Conservation (phyloP, 176 grass and related monocot genomes). For the Luzula sylvatica region DNA sequence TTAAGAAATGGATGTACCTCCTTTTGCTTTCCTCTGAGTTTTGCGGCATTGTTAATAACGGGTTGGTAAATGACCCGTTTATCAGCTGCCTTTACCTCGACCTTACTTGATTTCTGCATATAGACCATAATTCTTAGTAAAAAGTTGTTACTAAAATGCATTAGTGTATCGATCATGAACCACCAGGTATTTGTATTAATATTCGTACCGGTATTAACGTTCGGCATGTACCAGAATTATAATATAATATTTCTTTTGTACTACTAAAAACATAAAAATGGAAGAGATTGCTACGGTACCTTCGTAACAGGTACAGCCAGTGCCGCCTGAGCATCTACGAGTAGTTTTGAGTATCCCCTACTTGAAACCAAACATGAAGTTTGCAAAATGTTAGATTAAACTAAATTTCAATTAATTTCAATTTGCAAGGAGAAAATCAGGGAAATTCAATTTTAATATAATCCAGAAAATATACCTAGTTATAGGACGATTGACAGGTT, state of each 20-base stretch:
- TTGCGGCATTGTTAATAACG: no score
- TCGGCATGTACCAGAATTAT: no score
- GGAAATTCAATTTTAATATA: not conserved
- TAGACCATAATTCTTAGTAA: no score
- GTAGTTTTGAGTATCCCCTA: slow-evolving; percentile 15
- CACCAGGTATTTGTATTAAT: no score
- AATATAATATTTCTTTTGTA: not conserved
- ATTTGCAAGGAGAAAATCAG: no score
- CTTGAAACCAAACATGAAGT: not conserved
- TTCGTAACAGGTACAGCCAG: not conserved
- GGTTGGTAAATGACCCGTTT: no score
- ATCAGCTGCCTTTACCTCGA: no score
- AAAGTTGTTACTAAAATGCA: no score
- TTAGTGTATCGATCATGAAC: no score
- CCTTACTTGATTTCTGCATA: no score
- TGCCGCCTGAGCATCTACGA: slow-evolving; percentile 13
- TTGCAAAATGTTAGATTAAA: not conserved
- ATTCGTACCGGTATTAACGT: not conserved
- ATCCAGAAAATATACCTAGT: slow-evolving; percentile 11
- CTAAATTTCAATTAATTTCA: not conserved
- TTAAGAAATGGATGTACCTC: no score
- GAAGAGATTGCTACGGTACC: slow-evolving; percentile 2
- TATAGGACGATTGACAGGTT: slow-evolving; percentile 16
- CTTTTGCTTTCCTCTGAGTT: no score
- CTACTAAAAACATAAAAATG: slow-evolving; percentile 1